Evolutionary conservation across 2,329 filamentous ascomycete species (phyloP).

Genomic region (Leptographium lundbergii): DNA sequence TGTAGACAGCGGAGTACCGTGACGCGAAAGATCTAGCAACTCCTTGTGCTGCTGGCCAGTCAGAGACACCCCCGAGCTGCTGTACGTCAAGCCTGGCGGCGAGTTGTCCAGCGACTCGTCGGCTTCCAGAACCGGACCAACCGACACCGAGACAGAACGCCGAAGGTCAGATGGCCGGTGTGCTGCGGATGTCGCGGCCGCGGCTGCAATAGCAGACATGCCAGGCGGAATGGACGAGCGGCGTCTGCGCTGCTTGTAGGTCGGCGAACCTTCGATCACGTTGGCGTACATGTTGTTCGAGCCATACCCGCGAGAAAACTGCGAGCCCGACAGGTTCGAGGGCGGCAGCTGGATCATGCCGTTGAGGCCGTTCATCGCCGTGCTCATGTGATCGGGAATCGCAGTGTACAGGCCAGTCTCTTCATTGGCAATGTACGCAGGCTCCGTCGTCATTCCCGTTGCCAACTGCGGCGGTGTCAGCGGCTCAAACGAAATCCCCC

Average conservation of each 20-base stretch:
- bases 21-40: conserved; percentile 69
- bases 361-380: conserved; percentile 63
- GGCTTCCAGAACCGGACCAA: conserved; percentile 67
- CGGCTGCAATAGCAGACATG: conserved; percentile 54
- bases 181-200: conserved; percentile 29
- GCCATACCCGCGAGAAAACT: conserved; percentile 64
- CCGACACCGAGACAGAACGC: conserved; percentile 78
- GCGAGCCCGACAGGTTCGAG: conserved; percentile 67
- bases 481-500: conserved; percentile 91
- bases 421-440: conserved; percentile 95
- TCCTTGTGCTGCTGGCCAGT: conserved; percentile 61
- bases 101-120: conserved; percentile 72
- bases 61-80: conserved; percentile 53
- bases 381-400: conserved; percentile 71
- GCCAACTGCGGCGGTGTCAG: conserved; percentile 91
- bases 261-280: conserved; percentile 93
- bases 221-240: conserved; percentile 84
- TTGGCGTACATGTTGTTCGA: conserved; percentile 70
- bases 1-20: conserved; percentile 78
- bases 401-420: conserved; percentile 93
- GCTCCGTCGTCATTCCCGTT: conserved; percentile 68
- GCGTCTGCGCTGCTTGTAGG: conserved; percentile 92
- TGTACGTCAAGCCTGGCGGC: conserved; percentile 62
- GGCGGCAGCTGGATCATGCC: conserved; percentile 85
- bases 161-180: conserved; percentile 82